Evolutionary conservation across 78 protist genomes (phyloP).

Genomic region (Dictyostelium discoideum): DNA sequence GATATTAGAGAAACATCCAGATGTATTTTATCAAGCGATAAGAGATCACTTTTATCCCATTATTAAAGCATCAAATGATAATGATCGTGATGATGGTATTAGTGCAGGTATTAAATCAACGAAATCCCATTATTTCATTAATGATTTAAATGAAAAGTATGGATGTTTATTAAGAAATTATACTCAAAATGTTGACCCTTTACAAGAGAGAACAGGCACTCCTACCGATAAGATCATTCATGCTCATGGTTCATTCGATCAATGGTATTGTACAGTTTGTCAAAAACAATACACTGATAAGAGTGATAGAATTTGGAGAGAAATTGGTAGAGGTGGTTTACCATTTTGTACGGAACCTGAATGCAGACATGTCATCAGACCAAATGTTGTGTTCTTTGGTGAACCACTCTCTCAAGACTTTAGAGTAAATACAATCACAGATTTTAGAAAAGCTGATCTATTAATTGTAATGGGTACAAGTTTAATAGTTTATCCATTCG

Average conservation of each 20-base stretch:
- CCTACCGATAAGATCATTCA: slow-evolving; percentile 59
- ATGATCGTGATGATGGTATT: not conserved
- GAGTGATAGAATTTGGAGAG: slow-evolving; percentile 38
- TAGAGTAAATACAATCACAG: slow-evolving; percentile 25
- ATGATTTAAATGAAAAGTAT: slow-evolving; percentile 13
- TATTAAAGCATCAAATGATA: not conserved
- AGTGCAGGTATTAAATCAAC: slow-evolving; percentile 31
- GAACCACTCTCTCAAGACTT: slow-evolving; percentile 79
- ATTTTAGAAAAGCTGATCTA: slow-evolving; percentile 69
- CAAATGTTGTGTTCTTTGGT: slow-evolving; percentile 87
- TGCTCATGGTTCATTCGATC: slow-evolving; percentile 86
- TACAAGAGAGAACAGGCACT: slow-evolving; percentile 80
- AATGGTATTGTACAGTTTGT: slow-evolving; percentile 72
- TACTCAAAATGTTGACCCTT: slow-evolving; percentile 87
- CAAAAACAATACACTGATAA: not conserved
- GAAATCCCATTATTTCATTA: slow-evolving; percentile 60
- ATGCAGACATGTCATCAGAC: slow-evolving; percentile 49
- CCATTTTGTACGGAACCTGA: slow-evolving; percentile 28
- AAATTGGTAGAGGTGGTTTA: slow-evolving; percentile 19
- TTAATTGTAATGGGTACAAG: slow-evolving; percentile 88
- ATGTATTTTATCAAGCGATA: not conserved
- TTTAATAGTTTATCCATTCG: slow-evolving; percentile 86
- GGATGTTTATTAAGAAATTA: slow-evolving; percentile 72
- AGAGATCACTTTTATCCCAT: slow-evolving; percentile 67
- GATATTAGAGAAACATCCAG: slow-evolving; percentile 6